Evolutionary conservation across 2,329 filamentous ascomycete species (phyloP).

Genomic region (Phialophora verrucosa): DNA sequence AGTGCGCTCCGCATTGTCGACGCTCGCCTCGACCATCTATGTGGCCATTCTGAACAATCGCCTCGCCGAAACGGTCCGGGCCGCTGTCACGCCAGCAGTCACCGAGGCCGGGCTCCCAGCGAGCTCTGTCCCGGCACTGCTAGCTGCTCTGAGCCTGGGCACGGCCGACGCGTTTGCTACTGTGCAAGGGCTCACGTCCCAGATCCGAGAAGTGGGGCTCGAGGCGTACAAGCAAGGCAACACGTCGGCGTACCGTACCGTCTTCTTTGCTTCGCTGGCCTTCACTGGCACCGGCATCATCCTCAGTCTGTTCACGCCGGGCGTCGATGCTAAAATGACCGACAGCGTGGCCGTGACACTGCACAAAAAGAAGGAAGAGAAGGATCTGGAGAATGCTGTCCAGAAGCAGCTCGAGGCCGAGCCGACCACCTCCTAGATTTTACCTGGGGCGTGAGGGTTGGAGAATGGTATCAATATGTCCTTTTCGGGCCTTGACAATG

Average conservation of each 20-base stretch:
- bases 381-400: neutral
- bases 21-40: conserved; percentile 6
- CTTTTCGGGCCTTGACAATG: no score
- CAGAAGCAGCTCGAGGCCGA: no score
- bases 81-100: neutral
- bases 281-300: conserved; percentile 3
- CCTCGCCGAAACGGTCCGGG: conserved; percentile 1
- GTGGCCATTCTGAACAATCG: conserved; percentile 17
- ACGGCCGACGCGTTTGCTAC: neutral
- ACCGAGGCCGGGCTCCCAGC: conserved; percentile 1
- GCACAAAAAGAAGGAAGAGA: conserved; percentile 4
- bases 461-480: no score
- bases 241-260: neutral
- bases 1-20: neutral
- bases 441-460: no score
- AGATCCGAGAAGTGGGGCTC: neutral
- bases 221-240: neutral
- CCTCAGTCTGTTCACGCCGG: neutral
- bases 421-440: no score
- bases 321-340: neutral
- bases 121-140: neutral
- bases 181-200: neutral
- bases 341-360: neutral
- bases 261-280: conserved; percentile 3
- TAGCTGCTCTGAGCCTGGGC: neutral